phyloP scores from a whole-genome alignment of 768 basidiomycete genomes.

The Coprinellus micaceus region DNA sequence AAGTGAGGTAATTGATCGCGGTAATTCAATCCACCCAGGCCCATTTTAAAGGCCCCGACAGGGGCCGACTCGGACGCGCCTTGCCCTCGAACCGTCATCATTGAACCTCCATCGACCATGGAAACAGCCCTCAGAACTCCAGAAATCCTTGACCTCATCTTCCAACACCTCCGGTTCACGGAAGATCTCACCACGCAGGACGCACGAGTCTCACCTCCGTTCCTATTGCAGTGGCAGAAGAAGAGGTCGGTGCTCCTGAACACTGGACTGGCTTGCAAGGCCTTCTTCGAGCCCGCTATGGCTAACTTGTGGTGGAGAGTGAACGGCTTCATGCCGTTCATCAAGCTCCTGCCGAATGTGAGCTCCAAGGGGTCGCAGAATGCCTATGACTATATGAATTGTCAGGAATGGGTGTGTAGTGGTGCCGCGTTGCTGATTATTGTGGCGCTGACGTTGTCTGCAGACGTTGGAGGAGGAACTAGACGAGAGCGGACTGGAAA shows the following conservation, averaged over 20 bases:
- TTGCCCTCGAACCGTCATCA: neutral
- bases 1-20: too few species aligned
- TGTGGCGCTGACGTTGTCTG: neutral
- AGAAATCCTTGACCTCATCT: neutral
- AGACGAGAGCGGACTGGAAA: neutral
- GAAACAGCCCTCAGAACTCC: neutral
- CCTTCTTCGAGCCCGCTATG: conserved; percentile 1
- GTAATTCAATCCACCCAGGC: too few species aligned
- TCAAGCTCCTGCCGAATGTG: neutral
- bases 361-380: neutral
- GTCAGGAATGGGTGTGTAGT: neutral
- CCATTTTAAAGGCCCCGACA: too few species aligned
- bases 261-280: neutral
- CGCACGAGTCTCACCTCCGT: neutral
- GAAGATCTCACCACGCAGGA: neutral
- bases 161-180: conserved; percentile 1
- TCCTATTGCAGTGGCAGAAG: neutral
- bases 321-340: neutral
- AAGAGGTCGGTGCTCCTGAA: neutral
- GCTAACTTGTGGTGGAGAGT: conserved; percentile 2
- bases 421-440: neutral
- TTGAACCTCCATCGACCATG: neutral
- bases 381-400: neutral
- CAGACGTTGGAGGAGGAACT: neutral
- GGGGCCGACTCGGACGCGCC: neutral